A percentile compares a stretch with the other conserved stretches of the same genome.
Conservation (phyloP, 1,284 basidiomycete species). For the Omphalotus olearius region DNA sequence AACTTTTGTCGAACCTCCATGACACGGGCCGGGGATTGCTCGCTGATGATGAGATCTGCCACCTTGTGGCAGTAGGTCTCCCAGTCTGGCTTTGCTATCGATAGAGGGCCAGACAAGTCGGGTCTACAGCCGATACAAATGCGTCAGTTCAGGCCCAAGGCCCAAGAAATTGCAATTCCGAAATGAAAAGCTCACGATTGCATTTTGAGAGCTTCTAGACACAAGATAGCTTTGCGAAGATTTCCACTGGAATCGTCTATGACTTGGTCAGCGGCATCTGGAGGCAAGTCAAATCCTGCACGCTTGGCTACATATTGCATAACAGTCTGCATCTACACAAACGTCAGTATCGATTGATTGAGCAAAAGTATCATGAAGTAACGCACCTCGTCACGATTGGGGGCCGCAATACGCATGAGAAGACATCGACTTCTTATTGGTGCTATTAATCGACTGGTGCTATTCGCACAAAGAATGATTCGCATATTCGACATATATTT, state of each 20-base stretch:
- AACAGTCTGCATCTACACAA: conserved; percentile 72
- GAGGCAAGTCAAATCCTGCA: conserved; percentile 80
- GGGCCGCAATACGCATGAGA: conserved; percentile 90
- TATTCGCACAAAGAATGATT: conserved; percentile 97
- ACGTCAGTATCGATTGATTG: neutral
- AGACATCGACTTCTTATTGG: conserved; percentile 96
- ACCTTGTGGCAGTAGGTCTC: conserved; percentile 96
- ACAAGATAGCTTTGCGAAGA: conserved; percentile 90
- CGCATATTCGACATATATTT: conserved; percentile 99
- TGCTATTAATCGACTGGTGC: conserved; percentile 94
- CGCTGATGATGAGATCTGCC: conserved; percentile 89
- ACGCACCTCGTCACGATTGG: conserved; percentile 70
- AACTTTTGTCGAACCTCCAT: conserved; percentile 92
- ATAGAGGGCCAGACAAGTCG: conserved; percentile 68
- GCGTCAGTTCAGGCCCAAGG: neutral
- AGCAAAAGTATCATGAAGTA: conserved; percentile 7
- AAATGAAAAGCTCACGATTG: conserved; percentile 61
- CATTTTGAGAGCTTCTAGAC: conserved; percentile 95
- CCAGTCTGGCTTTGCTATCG: conserved; percentile 97
- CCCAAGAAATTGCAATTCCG: neutral
- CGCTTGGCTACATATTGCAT: conserved; percentile 80
- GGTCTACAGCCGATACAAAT: conserved; percentile 38
- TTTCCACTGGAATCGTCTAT: conserved; percentile 85
- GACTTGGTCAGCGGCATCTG: conserved; percentile 71
- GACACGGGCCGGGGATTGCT: conserved; percentile 88